Percentiles rank a stretch among this genome's conserved stretches.
Evolutionary conservation across 768 basidiomycete species (phyloP).

Genomic region (Flagelloscypha sp.): DNA sequence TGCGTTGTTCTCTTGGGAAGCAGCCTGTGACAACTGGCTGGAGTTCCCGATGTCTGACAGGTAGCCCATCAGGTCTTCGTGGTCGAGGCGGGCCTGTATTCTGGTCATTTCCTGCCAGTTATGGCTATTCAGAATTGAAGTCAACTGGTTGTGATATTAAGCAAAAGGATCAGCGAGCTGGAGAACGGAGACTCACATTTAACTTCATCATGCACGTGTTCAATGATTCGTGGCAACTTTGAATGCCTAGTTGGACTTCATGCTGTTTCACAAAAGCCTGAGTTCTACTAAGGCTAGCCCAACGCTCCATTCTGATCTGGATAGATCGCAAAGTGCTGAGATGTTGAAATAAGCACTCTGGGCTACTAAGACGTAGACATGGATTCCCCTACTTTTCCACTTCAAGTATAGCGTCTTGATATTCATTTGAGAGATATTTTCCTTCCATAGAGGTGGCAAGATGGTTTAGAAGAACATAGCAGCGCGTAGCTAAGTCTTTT

Average conservation of each 20-base stretch:
- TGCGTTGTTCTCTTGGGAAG: conserved; percentile 23
- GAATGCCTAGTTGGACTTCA: conserved; percentile 35
- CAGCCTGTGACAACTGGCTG: conserved; percentile 26
- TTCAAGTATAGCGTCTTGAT: no score
- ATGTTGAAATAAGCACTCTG: no score
- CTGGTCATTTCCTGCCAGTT: conserved; percentile 40
- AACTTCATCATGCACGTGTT: conserved; percentile 39
- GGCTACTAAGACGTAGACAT: no score
- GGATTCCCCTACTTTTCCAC: no score
- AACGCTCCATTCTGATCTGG: conserved; percentile 31
- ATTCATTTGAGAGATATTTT: no score
- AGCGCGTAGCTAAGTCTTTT: no score
- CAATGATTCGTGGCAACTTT: conserved; percentile 35
- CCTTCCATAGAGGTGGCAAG: no score
- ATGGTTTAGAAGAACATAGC: no score
- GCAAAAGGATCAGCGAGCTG: no score
- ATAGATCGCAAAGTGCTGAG: conserved; percentile 28
- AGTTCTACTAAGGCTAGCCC: conserved; percentile 30
- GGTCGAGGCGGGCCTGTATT: conserved; percentile 31
- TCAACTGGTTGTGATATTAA: conserved; percentile 25
- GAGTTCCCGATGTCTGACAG: conserved; percentile 36
- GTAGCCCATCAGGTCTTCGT: conserved; percentile 31
- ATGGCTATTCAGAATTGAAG: conserved; percentile 36
- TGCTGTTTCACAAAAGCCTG: conserved; percentile 38
- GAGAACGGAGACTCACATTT: conserved; percentile 28